phyloP scores from a whole-genome alignment of 495 filamentous ascomycete species.

The Lindgomyces ingoldianus region DNA sequence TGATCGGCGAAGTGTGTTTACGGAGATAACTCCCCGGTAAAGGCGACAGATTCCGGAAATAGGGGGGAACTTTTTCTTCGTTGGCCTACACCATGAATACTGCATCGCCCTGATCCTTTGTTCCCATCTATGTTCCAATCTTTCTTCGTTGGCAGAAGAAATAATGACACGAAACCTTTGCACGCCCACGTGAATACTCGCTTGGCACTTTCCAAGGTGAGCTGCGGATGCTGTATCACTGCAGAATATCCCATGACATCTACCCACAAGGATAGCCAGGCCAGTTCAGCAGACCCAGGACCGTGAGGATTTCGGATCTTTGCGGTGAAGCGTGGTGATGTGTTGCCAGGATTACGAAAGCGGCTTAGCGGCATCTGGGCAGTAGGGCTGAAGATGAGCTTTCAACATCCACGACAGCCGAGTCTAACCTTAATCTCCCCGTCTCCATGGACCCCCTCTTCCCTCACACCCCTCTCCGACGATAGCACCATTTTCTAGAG shows the following conservation, averaged over 20 bases:
- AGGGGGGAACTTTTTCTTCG: constrained; percentile 4
- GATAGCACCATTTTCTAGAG: not conserved
- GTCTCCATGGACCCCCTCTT: not conserved
- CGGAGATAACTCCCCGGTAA: not conserved
- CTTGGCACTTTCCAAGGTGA: no score
- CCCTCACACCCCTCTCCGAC: not conserved
- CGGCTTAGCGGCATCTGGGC: constrained; percentile 2
- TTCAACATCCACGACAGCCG: not conserved
- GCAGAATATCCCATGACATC: no score
- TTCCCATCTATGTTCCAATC: no score
- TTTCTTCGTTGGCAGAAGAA: not conserved
- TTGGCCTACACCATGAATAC: not conserved
- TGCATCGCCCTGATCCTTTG: not conserved
- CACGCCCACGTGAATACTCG: no score
- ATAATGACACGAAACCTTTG: no score
- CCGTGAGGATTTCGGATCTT: no score
- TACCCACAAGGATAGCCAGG: no score
- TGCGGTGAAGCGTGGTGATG: not conserved
- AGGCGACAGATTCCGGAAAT: no score
- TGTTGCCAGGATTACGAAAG: not conserved
- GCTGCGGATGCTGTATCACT: no score
- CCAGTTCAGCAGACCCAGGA: no score
- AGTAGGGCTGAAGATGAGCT: not conserved
- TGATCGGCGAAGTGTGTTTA: constrained; percentile 13
- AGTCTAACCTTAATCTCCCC: not conserved